A percentile compares a stretch with the other conserved stretches of the same genome.
These are phyloP conservation scores for Pleurostoma richardsiae DNA, from an alignment of 2,329 filamentous ascomycete species.

Conservation along the genomic window DNA sequence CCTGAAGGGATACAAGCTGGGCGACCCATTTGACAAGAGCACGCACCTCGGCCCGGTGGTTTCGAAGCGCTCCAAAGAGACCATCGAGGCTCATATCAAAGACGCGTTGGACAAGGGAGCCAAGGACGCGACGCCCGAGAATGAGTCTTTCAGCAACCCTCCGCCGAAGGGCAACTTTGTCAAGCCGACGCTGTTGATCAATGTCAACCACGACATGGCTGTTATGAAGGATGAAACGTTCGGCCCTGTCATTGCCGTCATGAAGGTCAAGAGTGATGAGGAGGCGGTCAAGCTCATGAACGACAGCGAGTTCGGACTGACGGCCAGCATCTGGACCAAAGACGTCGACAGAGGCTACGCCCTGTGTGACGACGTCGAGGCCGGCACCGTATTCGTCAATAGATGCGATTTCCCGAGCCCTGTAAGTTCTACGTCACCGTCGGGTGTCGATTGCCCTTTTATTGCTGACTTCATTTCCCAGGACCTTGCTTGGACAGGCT, in stretches of 20 bases:
- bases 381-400: constrained; percentile 95
- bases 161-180: constrained; percentile 84
- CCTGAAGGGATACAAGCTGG: constrained; percentile 75
- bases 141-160: constrained; percentile 67
- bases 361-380: constrained; percentile 76
- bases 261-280: constrained; percentile 75
- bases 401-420: constrained; percentile 88
- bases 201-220: constrained; percentile 75
- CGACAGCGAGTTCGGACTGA: constrained; percentile 88
- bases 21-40: constrained; percentile 74
- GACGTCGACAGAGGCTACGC: constrained; percentile 71
- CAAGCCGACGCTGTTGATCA: constrained; percentile 74
- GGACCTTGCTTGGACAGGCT: constrained; percentile 95
- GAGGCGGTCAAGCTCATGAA: constrained; percentile 89
- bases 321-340: constrained; percentile 96
- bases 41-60: constrained; percentile 88
- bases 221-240: constrained; percentile 96
- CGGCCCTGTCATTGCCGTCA: constrained; percentile 84
- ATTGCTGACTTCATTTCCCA: constrained; percentile 28
- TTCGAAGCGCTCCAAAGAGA: constrained; percentile 70
- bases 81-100: constrained; percentile 72
- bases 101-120: constrained; percentile 83
- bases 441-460: constrained; percentile 5
- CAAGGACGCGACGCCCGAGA: constrained; percentile 76
- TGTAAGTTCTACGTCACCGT: constrained; percentile 47